Percentiles rank a stretch among this genome's conserved stretches.
These are phyloP conservation scores for Hirschfeldia incana DNA, from an alignment of 345 rosid species.

Conservation along the genomic window DNA sequence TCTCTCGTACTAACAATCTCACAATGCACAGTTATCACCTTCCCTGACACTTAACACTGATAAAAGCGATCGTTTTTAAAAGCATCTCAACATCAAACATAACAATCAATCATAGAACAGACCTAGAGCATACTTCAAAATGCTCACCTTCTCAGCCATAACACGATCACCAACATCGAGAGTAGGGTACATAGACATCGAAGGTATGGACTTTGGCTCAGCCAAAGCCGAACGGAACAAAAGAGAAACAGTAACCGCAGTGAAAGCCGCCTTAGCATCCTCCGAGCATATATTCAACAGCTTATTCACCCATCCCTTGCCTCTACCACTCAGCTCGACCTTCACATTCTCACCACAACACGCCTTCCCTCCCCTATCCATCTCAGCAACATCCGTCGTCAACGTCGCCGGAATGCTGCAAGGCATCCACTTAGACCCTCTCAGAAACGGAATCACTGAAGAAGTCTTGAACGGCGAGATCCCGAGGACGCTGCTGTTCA, in stretches of 20 bases:
- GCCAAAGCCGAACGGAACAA: constrained; percentile 77
- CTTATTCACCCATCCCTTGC: constrained; percentile 63
- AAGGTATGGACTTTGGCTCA: constrained; percentile 85
- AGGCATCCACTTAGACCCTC: constrained; percentile 77
- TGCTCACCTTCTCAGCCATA: constrained; percentile 84
- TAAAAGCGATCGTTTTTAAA: background rate
- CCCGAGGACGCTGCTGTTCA: constrained; percentile 41
- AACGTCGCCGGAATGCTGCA: constrained; percentile 49
- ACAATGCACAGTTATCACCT: background rate
- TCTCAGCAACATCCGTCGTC: constrained; percentile 41
- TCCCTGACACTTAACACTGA: background rate
- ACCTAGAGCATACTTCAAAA: background rate
- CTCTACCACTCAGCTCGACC: constrained; percentile 41
- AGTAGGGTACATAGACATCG: constrained; percentile 83
- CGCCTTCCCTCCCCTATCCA: constrained; percentile 44
- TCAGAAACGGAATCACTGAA: constrained; percentile 65
- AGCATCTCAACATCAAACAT: background rate
- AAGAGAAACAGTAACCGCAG: constrained; percentile 73
- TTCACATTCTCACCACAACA: constrained; percentile 19
- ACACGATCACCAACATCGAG: constrained; percentile 84
- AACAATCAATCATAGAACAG: background rate
- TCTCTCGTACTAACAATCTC: background rate
- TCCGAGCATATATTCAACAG: constrained; percentile 61
- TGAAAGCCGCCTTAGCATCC: constrained; percentile 85
- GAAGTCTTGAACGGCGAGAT: constrained; percentile 59